phyloP scores from a whole-genome alignment of 305 asterid species.

The Fraxinus dipetala region DNA sequence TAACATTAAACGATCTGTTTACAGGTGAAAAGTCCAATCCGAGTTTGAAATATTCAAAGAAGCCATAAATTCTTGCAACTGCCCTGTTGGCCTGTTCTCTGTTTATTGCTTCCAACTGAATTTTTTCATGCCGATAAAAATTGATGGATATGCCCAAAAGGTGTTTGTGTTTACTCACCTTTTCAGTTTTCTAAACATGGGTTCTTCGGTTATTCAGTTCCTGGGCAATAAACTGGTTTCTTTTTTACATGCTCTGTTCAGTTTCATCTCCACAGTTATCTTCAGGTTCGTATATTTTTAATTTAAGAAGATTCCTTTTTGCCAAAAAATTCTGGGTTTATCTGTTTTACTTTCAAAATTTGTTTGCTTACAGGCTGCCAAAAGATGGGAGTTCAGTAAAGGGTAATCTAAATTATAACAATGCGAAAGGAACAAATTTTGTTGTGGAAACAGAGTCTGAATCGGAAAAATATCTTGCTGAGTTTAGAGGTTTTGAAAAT shows the following conservation, averaged over 20 bases:
- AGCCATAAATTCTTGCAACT: constrained; percentile 37
- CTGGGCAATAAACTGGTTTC: constrained; percentile 34
- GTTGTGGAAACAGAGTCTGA: constrained; percentile 23
- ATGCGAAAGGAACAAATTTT: constrained; percentile 12
- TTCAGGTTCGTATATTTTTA: constrained; percentile 38
- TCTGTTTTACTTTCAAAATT: background rate
- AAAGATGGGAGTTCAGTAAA: constrained; percentile 21
- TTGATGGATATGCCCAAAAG: constrained; percentile 19
- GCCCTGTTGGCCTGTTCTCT: constrained; percentile 17
- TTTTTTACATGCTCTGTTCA: constrained; percentile 38
- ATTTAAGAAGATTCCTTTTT: background rate
- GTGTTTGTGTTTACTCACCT: constrained; percentile 1
- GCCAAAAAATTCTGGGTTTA: background rate
- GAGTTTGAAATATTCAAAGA: constrained; percentile 46
- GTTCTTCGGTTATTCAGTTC: constrained; percentile 32
- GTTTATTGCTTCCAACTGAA: constrained; percentile 36
- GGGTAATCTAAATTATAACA: constrained; percentile 7
- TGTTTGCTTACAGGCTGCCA: constrained; percentile 34
- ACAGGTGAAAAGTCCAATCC: constrained; percentile 56
- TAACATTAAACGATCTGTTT: constrained; percentile 16
- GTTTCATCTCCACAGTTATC: constrained; percentile 35
- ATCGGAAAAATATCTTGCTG: constrained; percentile 23
- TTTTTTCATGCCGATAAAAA: constrained; percentile 13
- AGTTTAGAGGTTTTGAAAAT: constrained; percentile 12
- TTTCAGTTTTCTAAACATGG: constrained; percentile 39